Evolutionary conservation across 805 yeast genomes (phyloP).

Genomic region (Trichomonascus vanleenenianus): DNA sequence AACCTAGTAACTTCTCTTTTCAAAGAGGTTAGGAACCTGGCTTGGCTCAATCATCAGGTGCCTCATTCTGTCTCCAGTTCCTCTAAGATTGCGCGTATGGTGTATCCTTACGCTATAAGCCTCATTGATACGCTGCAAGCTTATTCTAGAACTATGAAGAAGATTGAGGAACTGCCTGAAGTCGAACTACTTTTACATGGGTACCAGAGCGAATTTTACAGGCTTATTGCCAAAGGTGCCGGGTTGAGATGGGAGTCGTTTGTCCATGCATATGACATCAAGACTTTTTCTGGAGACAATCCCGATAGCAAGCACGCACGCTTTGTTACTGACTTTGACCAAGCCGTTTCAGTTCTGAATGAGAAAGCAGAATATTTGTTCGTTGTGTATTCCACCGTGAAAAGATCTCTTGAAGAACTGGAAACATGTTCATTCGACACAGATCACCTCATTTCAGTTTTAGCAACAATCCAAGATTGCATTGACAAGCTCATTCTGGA

Average conservation of each 20-base stretch:
- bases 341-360: slow-evolving; percentile 26
- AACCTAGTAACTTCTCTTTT: slow-evolving; percentile 33
- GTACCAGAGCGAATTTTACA: slow-evolving; percentile 12
- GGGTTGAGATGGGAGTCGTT: slow-evolving; percentile 48
- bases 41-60: slow-evolving; percentile 44
- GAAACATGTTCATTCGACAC: slow-evolving; percentile 23
- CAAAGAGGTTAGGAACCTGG: slow-evolving; percentile 47
- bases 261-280: slow-evolving; percentile 41
- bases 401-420: slow-evolving; percentile 21
- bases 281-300: slow-evolving; percentile 17
- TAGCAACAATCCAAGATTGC: slow-evolving; percentile 30
- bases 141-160: slow-evolving; percentile 29
- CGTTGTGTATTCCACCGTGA: slow-evolving; percentile 25
- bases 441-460: slow-evolving; percentile 12
- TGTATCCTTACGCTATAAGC: slow-evolving; percentile 51
- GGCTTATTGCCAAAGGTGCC: slow-evolving; percentile 29
- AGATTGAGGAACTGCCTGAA: slow-evolving; percentile 34
- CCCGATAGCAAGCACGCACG: slow-evolving; percentile 28
- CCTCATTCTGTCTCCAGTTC: slow-evolving; percentile 45
- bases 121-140: slow-evolving; percentile 44
- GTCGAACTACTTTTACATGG: slow-evolving; percentile 28
- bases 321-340: slow-evolving; percentile 29
- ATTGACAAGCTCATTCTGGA: slow-evolving; percentile 32
- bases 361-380: slow-evolving; percentile 27
- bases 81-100: slow-evolving; percentile 41